Base-by-base conservation (phyloP, 208 protist genomes). In the Leishmania mexicana region DNA sequence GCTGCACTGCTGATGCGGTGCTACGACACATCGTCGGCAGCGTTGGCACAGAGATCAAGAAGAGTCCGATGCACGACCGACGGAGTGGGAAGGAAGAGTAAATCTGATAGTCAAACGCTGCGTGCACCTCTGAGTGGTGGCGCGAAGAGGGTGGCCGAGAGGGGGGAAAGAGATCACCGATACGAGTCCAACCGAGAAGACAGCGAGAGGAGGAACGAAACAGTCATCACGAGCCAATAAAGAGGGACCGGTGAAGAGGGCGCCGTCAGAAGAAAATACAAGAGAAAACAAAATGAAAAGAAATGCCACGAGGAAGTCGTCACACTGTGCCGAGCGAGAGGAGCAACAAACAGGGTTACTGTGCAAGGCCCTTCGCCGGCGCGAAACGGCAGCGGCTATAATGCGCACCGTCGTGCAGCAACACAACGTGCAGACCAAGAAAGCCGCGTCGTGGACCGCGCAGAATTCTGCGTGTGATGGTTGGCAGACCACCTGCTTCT, bases 1-100 rank as follows among this genome's bases (percentile, higher is more conserved):
- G 49, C 57, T 67, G 38, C 45, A 79, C 24, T 31, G n/a, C 42
- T 28, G 45, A 53, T 21, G 58, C 5, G 10, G 31, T 62, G 28
- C 47, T 42, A 51, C 31, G 47, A 15, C 76, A 45, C 76, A 80
- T 78, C 57, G 19, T 77, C 38, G 64, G 45, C 15, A n/a, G 35
- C 38, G 31, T 11, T 6, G 35, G 19, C 31, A 40, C 11, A 17
- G 13, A 5, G 35, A 31, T 38, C 17, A 70, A 31, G 64, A 70
- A 21, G 17, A 70, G 15, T 40, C 45, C 35, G 35, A 13, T 24
- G 19, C 31, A 42, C 7, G n/a, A 40, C 64, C 5, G 35, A 47
- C 45, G 21, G 38, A 24, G 54, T 58, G 19, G 21, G 28, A 35
- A 5, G 3, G n/a, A 64, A 21, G 17, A 13, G 35, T 15, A 31